These are phyloP conservation scores for Agaricales sp. DNA, from an alignment of 1,284 basidiomycete genomes.

Conservation along the genomic window DNA sequence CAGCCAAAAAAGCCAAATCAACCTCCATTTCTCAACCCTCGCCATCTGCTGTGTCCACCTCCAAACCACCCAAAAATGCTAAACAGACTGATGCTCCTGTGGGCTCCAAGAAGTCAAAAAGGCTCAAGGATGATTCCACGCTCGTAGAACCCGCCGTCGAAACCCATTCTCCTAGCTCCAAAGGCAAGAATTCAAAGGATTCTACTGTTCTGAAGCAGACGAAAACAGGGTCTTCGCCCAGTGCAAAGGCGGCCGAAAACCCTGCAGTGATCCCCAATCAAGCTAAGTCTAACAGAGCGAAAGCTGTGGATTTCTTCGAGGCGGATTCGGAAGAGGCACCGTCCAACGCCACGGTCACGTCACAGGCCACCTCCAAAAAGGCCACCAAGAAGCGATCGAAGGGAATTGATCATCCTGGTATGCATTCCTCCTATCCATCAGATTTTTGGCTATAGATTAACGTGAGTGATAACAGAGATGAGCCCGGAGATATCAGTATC, in stretches of 20 bases:
- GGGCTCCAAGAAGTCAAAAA: neutral
- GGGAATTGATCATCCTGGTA: no score
- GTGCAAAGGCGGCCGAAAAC: neutral
- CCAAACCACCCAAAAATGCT: neutral
- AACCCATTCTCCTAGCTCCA: no score
- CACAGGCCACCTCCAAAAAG: neutral
- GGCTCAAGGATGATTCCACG: no score
- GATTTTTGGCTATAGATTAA: no score
- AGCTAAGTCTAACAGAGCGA: neutral
- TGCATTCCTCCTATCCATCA: no score
- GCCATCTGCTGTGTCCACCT: neutral
- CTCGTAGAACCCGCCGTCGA: no score
- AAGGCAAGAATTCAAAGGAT: neutral
- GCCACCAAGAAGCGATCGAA: no score
- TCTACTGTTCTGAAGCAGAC: neutral
- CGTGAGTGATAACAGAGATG: no score
- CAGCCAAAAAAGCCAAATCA: neutral
- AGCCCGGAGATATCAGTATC: no score
- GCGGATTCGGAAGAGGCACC: neutral
- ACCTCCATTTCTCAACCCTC: neutral
- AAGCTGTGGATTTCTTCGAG: neutral
- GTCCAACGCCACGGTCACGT: no score
- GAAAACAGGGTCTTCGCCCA: neutral
- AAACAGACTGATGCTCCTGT: no score
- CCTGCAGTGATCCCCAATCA: neutral